Evolutionary conservation across 768 basidiomycete genomes (phyloP).

Genomic region (Dioszegia crocea): DNA sequence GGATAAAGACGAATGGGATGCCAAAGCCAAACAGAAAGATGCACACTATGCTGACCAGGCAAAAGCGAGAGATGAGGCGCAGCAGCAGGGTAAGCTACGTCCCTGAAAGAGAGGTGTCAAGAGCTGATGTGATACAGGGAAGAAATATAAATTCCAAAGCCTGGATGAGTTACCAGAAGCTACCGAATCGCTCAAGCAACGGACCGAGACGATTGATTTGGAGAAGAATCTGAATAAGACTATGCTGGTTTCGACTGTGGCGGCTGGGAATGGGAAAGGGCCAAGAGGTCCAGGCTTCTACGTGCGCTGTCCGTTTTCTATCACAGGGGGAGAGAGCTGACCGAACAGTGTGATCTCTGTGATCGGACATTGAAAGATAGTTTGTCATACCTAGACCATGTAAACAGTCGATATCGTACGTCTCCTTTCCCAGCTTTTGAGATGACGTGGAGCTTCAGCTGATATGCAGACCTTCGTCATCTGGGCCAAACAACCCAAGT

Average conservation of each 20-base stretch:
- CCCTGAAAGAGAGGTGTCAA: neutral
- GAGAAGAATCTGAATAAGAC: conserved; percentile 95
- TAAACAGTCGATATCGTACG: conserved; percentile 90
- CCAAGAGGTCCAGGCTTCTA: conserved; percentile 78
- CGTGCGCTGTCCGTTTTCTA: conserved; percentile 33
- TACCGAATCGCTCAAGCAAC: conserved; percentile 85
- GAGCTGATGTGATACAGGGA: conserved; percentile 58
- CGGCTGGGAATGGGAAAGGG: conserved; percentile 53
- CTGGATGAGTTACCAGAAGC: conserved; percentile 77
- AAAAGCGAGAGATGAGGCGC: conserved; percentile 54
- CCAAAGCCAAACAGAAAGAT: conserved; percentile 49
- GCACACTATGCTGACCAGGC: conserved; percentile 73
- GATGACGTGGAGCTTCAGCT: neutral
- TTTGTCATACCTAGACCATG: conserved; percentile 87
- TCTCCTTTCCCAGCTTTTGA: conserved; percentile 21
- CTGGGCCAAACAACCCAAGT: conserved; percentile 95
- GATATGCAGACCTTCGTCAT: conserved; percentile 68
- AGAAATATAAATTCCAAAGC: conserved; percentile 48
- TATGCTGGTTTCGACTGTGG: conserved; percentile 71
- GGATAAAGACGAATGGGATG: conserved; percentile 69
- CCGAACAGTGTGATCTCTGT: conserved; percentile 70
- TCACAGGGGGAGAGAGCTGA: neutral
- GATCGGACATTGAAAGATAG: conserved; percentile 89
- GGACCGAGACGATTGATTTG: conserved; percentile 76
- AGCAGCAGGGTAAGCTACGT: conserved; percentile 51